A percentile compares a stretch with the other conserved stretches of the same genome.
Evolutionary conservation across 2,329 filamentous ascomycete species (phyloP).

Genomic region (Cladophialophora carrionii): DNA sequence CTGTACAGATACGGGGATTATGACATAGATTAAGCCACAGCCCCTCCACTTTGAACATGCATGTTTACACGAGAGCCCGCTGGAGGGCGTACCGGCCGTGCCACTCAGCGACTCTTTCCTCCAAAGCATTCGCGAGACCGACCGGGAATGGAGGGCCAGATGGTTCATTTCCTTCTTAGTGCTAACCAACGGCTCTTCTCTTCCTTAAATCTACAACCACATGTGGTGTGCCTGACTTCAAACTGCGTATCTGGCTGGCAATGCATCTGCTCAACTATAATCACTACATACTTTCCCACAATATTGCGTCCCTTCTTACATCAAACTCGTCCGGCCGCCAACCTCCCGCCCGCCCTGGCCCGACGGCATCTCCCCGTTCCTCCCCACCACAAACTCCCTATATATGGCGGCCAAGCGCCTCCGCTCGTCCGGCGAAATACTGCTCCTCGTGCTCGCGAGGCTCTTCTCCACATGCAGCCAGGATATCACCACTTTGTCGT

Average conservation of each 20-base stretch:
- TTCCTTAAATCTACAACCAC: background rate
- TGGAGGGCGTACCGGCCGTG: background rate
- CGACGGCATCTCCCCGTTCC: conserved; percentile 93
- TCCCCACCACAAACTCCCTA: conserved; percentile 84
- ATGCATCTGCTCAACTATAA: background rate
- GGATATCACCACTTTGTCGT: conserved; percentile 73
- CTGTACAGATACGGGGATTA: background rate
- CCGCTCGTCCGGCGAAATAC: conserved; percentile 79
- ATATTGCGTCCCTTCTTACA: conserved; percentile 59
- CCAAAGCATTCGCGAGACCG: background rate
- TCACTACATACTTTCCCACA: background rate
- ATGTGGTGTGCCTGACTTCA: background rate
- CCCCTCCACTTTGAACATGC: background rate
- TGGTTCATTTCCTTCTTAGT: background rate
- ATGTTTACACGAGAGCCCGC: background rate
- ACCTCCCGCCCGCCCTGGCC: conserved; percentile 91
- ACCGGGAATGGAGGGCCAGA: background rate
- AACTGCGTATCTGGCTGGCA: background rate
- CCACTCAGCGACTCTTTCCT: background rate
- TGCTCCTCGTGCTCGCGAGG: conserved; percentile 75
- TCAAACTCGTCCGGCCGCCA: conserved; percentile 88
- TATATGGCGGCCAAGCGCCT: conserved; percentile 79
- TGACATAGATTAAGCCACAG: background rate
- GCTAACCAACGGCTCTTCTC: background rate
- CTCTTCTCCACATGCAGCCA: conserved; percentile 83